A percentile compares a stretch with the other conserved stretches of the same genome.
Conservation (phyloP, 306 rosid genomes). For the Malus domestica region DNA sequence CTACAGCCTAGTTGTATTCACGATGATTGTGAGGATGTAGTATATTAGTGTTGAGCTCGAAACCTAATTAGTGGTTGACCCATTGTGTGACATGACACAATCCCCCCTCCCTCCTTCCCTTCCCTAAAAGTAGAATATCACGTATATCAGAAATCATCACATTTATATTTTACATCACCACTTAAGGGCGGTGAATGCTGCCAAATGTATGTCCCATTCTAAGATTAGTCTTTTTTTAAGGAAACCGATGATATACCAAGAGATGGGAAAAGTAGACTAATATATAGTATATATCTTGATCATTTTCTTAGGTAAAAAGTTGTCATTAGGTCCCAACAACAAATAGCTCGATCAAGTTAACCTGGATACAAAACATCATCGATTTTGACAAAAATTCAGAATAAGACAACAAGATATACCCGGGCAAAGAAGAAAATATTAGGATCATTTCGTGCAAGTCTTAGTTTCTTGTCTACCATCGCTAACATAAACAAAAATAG, state of each 20-base stretch:
- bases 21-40: too few relatives aligned
- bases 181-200: background rate
- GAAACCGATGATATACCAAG: background rate
- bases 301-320: background rate
- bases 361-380: background rate
- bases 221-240: too few relatives aligned
- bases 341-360: background rate
- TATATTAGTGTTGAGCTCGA: too few relatives aligned
- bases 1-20: too few relatives aligned
- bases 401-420: background rate
- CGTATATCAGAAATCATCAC: too few relatives aligned
- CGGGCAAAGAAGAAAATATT: background rate
- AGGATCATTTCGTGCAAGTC: slow-evolving; percentile 9
- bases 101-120: too few relatives aligned
- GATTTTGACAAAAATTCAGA: background rate
- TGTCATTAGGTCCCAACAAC: background rate
- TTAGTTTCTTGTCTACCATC: slow-evolving; percentile 5
- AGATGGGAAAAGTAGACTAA: background rate
- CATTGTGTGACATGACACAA: too few relatives aligned
- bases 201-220: background rate
- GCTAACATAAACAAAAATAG: background rate
- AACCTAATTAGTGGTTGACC: too few relatives aligned
- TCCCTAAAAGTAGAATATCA: too few relatives aligned
- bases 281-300: background rate
- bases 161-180: background rate